Percentiles rank a stretch among this genome's conserved stretches.
phyloP scores from a whole-genome alignment of 768 basidiomycete species.

The Mrakia blollopis region DNA sequence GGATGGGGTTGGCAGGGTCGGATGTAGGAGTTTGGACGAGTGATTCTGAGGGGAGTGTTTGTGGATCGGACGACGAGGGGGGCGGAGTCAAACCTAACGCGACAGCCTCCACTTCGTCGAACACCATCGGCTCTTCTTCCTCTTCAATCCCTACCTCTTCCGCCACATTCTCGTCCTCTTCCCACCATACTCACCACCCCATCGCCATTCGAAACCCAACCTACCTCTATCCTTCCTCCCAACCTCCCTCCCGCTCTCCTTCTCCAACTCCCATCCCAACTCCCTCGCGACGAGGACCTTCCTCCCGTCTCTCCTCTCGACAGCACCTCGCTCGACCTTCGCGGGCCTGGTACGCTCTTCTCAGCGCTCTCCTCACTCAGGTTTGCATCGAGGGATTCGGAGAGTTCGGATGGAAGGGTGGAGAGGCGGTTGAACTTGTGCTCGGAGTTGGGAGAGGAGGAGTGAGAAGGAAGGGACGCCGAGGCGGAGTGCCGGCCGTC shows the following conservation, averaged over 20 bases:
- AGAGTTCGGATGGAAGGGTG: constrained; percentile 9
- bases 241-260: constrained; percentile 11
- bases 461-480: constrained; percentile 1
- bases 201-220: neutral
- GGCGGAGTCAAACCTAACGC: neutral
- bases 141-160: neutral
- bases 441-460: constrained; percentile 16
- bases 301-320: neutral
- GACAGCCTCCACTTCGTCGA: neutral
- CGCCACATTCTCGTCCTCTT: neutral
- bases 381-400: constrained; percentile 22
- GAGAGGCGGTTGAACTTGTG: constrained; percentile 16
- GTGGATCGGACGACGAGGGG: neutral
- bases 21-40: neutral
- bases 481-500: neutral
- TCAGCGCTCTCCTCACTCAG: constrained; percentile 18
- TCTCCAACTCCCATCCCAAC: neutral
- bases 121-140: neutral
- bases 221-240: constrained; percentile 10
- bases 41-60: constrained; percentile 17
- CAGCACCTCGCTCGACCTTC: constrained; percentile 17
- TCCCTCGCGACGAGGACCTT: neutral
- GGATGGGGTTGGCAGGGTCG: neutral
- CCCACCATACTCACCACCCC: neutral
- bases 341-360: constrained; percentile 22